phyloP scores from a whole-genome alignment of 2,329 filamentous ascomycete genomes.

The Aspergillus sp. region DNA sequence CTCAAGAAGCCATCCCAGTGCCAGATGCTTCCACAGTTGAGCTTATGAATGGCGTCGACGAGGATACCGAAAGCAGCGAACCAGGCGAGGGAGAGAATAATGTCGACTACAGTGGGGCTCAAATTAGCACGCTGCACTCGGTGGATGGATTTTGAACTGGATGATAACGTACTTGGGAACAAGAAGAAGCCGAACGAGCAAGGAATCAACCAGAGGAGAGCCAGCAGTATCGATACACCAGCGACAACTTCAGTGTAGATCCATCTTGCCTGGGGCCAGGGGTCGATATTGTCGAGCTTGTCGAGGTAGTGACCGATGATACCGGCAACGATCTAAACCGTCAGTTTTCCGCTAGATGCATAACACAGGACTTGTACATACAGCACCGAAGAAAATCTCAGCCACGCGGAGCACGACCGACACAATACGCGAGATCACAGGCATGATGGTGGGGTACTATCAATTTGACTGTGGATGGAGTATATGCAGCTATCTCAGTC shows the following conservation, averaged over 20 bases:
- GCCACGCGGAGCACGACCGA: constrained; percentile 54
- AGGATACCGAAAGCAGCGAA: constrained; percentile 63
- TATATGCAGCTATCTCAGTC: neutral
- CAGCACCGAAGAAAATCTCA: constrained; percentile 63
- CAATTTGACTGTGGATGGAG: neutral
- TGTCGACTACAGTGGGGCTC: constrained; percentile 45
- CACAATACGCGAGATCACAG: constrained; percentile 47
- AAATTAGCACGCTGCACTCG: neutral
- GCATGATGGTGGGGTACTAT: constrained; percentile 32
- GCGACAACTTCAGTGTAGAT: constrained; percentile 71
- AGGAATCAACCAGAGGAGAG: constrained; percentile 65
- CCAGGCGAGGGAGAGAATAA: constrained; percentile 63
- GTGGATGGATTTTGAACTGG: neutral
- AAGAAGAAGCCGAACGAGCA: constrained; percentile 61
- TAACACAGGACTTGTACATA: constrained; percentile 31
- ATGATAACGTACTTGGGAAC: constrained; percentile 49
- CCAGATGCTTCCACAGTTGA: constrained; percentile 52
- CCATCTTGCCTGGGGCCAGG: constrained; percentile 56
- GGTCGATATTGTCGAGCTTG: constrained; percentile 37
- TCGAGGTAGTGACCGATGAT: constrained; percentile 62
- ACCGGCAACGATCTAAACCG: constrained; percentile 52
- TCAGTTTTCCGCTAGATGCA: neutral
- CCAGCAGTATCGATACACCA: constrained; percentile 60
- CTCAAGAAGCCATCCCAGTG: constrained; percentile 51
- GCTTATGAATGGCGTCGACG: constrained; percentile 49